Percentiles rank a stretch among this genome's conserved stretches.
These are phyloP conservation scores for Neofusicoccum cordaticola DNA, from an alignment of 2,329 filamentous ascomycete genomes.

Conservation along the genomic window DNA sequence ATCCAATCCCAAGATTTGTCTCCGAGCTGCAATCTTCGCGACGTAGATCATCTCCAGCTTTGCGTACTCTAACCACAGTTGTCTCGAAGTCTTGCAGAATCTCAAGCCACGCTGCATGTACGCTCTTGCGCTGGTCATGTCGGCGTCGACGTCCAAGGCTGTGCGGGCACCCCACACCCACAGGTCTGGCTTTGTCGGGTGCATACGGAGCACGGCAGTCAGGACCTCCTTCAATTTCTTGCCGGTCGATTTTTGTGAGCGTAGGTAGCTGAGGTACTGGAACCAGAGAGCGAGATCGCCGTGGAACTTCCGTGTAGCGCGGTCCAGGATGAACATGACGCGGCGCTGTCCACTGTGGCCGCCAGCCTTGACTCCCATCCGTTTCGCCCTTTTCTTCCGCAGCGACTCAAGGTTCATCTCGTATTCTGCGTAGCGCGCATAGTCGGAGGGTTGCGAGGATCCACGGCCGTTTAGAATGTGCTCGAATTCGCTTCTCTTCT, in stretches of 20 bases:
- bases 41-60: constrained; percentile 92
- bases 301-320: constrained; percentile 79
- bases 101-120: constrained; percentile 87
- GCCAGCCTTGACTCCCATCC: constrained; percentile 71
- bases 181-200: constrained; percentile 76
- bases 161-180: constrained; percentile 83
- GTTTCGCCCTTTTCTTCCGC: constrained; percentile 76
- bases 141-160: constrained; percentile 72
- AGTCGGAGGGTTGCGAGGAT: constrained; percentile 68
- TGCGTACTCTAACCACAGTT: constrained; percentile 86
- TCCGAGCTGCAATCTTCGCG: constrained; percentile 72
- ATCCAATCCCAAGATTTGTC: constrained; percentile 64
- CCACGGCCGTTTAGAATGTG: constrained; percentile 84
- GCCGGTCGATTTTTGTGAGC: constrained; percentile 57
- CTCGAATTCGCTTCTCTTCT: constrained; percentile 89
- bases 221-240: constrained; percentile 61
- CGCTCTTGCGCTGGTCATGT: constrained; percentile 80
- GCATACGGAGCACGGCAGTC: constrained; percentile 72
- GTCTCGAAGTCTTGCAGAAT: constrained; percentile 74
- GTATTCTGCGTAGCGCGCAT: constrained; percentile 75
- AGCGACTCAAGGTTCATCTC: constrained; percentile 69
- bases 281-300: constrained; percentile 81
- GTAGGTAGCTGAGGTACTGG: constrained; percentile 81
- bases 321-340: constrained; percentile 85
- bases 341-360: constrained; percentile 74